phyloP scores from a whole-genome alignment of 257 asterid genomes.

The Jacaranda copaia region DNA sequence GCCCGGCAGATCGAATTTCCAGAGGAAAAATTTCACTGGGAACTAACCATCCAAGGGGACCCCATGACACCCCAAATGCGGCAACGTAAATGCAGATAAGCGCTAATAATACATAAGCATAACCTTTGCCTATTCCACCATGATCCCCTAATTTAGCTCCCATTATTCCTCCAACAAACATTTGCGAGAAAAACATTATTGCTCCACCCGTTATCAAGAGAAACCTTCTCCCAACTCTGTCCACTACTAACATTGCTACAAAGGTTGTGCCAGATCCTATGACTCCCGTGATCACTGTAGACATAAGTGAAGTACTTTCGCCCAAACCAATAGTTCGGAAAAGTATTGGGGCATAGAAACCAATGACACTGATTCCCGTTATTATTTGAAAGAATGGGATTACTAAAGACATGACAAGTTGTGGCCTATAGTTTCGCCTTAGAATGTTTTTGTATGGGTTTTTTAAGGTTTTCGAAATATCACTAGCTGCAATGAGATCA shows the following conservation, averaged over 20 bases:
- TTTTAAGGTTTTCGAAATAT: conserved; percentile 23
- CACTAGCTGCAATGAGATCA: conserved; percentile 41
- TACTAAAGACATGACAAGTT: conserved; percentile 41
- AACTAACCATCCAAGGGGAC: conserved; percentile 58
- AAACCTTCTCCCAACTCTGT: conserved; percentile 44
- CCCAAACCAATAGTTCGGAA: conserved; percentile 43
- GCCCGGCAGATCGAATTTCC: conserved; percentile 62
- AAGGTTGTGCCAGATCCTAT: conserved; percentile 36
- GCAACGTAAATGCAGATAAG: conserved; percentile 45
- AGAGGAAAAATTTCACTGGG: conserved; percentile 62
- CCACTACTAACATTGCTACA: conserved; percentile 42
- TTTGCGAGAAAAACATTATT: conserved; percentile 40
- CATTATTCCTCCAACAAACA: conserved; percentile 47
- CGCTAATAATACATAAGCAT: conserved; percentile 39
- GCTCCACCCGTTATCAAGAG: conserved; percentile 45
- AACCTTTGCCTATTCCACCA: conserved; percentile 34
- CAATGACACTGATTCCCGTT: conserved; percentile 43
- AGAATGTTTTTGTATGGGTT: conserved; percentile 34
- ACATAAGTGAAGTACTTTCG: conserved; percentile 51
- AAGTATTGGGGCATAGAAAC: conserved; percentile 48
- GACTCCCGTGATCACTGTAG: conserved; percentile 31
- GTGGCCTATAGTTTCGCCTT: conserved; percentile 39
- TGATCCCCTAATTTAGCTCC: conserved; percentile 52
- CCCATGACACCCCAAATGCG: conserved; percentile 62
- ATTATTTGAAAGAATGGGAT: conserved; percentile 49